Evolutionary conservation across 169 alveolate genomes (phyloP), one percentile per base, ranked within the genome.

Genomic region (Plasmodium vivax): DNA sequence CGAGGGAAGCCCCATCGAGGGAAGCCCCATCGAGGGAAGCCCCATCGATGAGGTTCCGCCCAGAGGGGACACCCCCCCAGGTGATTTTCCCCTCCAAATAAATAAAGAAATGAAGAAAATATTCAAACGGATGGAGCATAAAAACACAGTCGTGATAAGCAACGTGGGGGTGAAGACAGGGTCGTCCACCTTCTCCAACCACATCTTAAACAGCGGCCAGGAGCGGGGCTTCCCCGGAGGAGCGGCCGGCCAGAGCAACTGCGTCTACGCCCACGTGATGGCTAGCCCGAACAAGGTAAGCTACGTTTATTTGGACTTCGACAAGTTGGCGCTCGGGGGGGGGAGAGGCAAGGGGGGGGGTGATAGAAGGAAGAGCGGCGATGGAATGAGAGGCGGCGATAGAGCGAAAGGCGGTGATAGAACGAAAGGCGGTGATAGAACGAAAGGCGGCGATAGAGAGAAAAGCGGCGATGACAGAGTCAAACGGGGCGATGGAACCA

Each of bases 121-220:
- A 0, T 85, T 85, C 23, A 85, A 75, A 54, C 75, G 68, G 45
- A 34, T 85, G 81, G 75, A 85, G 43, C 62, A 75, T 41, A 68
- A 85, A 30, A 73, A 68, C 30, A 85, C 93, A 34, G 93, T 85
- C 3, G 93, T 85, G 34, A 85, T 85, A 23, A 85, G 93, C 43
- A 85, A 85, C 68, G 68, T 85, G 27, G 93, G 93, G 5, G 56
- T 72, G 43, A 85, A 85, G 56, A 41, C 75, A 4, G 93, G 93
- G 5, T 74, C 93, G 1, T 47, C 93, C 36, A 85, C 93, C 81
- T 85, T 85, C 16, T 85, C 93, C 27, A 85, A 75, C 47, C 43
- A 74, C 27, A 85, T 85, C 8, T 23, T 41, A 7, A 85, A 51
- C 41, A 19, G 16, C 23, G 30, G 23, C 19, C 71, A 75, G 19